These are phyloP conservation scores for Ceratorhiza oryzae-sativae DNA, from an alignment of 1,284 basidiomycete genomes.

Conservation along the genomic window DNA sequence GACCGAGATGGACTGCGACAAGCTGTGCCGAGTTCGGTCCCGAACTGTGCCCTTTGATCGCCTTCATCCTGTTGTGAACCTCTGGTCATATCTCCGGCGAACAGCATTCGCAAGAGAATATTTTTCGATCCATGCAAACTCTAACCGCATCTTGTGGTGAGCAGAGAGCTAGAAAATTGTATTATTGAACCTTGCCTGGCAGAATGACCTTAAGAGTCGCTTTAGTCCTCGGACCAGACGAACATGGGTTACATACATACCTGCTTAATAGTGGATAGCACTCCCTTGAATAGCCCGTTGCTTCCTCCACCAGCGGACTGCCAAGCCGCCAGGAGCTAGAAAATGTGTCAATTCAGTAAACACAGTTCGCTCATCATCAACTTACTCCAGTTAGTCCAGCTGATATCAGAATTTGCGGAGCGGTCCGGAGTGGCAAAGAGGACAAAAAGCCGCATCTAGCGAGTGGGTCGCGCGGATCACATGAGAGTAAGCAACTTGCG, in stretches of 20 bases:
- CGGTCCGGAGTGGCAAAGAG: conserved; percentile 37
- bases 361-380: neutral
- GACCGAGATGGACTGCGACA: conserved; percentile 39
- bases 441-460: conserved; percentile 38
- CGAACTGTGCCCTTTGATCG: conserved; percentile 27
- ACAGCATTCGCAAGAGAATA: conserved; percentile 40
- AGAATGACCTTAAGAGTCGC: conserved; percentile 11
- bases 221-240: neutral
- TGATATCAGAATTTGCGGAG: conserved; percentile 40
- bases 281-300: conserved; percentile 38
- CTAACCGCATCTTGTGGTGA: conserved; percentile 8
- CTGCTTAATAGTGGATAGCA: conserved; percentile 35
- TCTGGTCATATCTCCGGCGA: conserved; percentile 38
- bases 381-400: conserved; percentile 40
- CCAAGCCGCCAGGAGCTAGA: conserved; percentile 37
- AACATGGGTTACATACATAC: neutral
- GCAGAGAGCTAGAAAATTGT: neutral
- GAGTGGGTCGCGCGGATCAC: conserved; percentile 6
- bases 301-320: conserved; percentile 41
- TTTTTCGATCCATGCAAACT: conserved; percentile 40
- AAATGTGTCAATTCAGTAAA: neutral
- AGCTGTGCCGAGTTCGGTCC: conserved; percentile 40
- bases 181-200: conserved; percentile 7
- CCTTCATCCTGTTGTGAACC: conserved; percentile 22
- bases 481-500: conserved; percentile 32